Conservation (phyloP, 306 rosid genomes). For the Rosa persica region DNA sequence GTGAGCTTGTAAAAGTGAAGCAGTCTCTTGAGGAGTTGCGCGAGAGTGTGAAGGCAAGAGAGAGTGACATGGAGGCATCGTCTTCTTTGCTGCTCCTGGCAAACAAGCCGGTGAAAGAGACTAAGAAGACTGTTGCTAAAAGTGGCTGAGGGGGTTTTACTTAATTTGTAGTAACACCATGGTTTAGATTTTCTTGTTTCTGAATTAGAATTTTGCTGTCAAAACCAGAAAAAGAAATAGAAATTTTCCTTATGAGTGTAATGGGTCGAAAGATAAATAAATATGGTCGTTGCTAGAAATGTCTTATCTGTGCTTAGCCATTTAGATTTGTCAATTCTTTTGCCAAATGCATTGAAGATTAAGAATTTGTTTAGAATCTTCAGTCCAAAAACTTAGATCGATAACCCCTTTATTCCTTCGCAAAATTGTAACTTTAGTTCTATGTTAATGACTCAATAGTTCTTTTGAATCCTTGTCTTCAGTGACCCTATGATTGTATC, state of each 20-base stretch:
- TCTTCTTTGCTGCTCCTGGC: conserved; percentile 44
- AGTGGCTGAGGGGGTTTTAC: background rate
- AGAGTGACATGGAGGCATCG: conserved; percentile 43
- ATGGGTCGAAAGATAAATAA: background rate
- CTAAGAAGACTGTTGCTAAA: conserved; percentile 19
- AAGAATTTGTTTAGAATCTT: background rate
- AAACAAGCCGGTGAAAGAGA: conserved; percentile 11
- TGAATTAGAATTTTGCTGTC: background rate
- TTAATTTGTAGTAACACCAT: background rate
- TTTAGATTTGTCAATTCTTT: too few relatives aligned
- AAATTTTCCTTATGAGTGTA: background rate
- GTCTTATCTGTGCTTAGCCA: background rate
- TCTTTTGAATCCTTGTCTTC: too few relatives aligned
- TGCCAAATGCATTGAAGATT: background rate
- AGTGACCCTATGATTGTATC: too few relatives aligned
- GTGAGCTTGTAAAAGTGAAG: conserved; percentile 26
- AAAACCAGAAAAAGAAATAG: background rate
- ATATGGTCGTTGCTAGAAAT: background rate
- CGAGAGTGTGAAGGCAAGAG: conserved; percentile 19
- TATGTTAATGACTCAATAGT: too few relatives aligned
- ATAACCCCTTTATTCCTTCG: too few relatives aligned
- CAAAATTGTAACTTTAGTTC: too few relatives aligned
- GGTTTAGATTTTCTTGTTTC: background rate
- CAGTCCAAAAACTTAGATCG: too few relatives aligned
- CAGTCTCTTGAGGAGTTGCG: conserved; percentile 16